These are phyloP conservation scores for Phytophthora crassamura DNA, from an alignment of 352 stramenopile genomes.

Conservation along the genomic window DNA sequence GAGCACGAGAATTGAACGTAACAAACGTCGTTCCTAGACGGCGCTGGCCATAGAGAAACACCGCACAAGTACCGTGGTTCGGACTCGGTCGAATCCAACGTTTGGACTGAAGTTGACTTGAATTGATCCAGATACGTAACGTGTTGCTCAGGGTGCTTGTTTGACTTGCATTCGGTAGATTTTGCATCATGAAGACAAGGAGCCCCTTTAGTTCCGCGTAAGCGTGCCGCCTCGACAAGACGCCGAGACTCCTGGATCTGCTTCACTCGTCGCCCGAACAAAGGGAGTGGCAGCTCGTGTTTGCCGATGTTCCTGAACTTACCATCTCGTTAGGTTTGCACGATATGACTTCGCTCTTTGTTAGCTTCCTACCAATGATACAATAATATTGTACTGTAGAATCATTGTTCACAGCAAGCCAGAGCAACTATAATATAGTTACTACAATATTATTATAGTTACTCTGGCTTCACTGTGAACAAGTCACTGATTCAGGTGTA, in stretches of 20 bases:
- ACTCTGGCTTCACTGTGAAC: too few species aligned
- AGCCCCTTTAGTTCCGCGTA: slow-evolving; percentile 11
- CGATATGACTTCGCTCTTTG: too few species aligned
- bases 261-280: slow-evolving; percentile 21
- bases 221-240: slow-evolving; percentile 35
- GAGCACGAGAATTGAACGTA: slow-evolving; percentile 49
- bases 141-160: not conserved
- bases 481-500: too few species aligned
- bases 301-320: too few species aligned
- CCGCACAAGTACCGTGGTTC: slow-evolving; percentile 48
- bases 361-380: too few species aligned
- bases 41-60: slow-evolving; percentile 54
- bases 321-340: too few species aligned
- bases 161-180: not conserved
- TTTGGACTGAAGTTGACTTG: slow-evolving; percentile 9
- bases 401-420: too few species aligned
- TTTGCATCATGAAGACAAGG: slow-evolving; percentile 1
- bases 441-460: too few species aligned
- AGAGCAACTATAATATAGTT: too few species aligned
- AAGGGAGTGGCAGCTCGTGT: too few species aligned
- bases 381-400: too few species aligned
- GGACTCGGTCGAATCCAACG: not conserved
- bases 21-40: slow-evolving; percentile 53
- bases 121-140: slow-evolving; percentile 44
- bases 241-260: slow-evolving; percentile 32